phyloP scores from a whole-genome alignment of 768 basidiomycete species.

The Leccinum truebloodii region DNA sequence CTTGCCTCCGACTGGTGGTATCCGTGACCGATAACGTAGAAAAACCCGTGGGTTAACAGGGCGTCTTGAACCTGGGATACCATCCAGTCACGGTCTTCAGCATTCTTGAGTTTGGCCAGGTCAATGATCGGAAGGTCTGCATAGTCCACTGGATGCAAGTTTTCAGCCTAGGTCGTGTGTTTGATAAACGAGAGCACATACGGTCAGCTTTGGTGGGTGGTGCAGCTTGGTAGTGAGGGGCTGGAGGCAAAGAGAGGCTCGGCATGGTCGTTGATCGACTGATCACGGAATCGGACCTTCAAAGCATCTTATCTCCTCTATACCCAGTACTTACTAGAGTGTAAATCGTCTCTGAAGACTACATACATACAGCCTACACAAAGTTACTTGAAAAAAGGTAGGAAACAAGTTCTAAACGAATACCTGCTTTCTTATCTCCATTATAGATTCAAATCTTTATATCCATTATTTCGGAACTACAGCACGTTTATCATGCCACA shows the following conservation, averaged over 20 bases:
- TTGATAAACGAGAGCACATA: neutral
- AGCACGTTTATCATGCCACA: slow-evolving; percentile 13
- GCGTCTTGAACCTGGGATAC: neutral
- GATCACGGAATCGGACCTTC: no score
- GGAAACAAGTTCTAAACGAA: no score
- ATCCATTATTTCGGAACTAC: neutral
- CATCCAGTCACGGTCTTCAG: neutral
- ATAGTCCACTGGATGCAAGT: neutral
- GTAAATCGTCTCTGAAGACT: no score
- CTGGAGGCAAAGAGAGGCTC: neutral
- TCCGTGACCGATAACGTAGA: neutral
- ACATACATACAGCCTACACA: no score
- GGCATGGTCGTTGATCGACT: neutral
- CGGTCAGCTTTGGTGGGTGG: neutral
- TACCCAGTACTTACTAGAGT: no score
- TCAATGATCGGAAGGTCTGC: neutral
- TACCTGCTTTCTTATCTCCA: no score
- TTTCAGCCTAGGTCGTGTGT: neutral
- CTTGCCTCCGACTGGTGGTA: neutral
- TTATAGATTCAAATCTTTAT: no score
- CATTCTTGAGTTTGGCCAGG: neutral
- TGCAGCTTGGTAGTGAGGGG: neutral
- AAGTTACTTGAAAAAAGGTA: neutral
- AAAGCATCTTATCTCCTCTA: no score
- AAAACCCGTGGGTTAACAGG: neutral